Percentiles rank a stretch among this genome's conserved stretches.
Evolutionary conservation across 2,329 filamentous ascomycete species (phyloP).

Genomic region (Colletotrichum somersetense): DNA sequence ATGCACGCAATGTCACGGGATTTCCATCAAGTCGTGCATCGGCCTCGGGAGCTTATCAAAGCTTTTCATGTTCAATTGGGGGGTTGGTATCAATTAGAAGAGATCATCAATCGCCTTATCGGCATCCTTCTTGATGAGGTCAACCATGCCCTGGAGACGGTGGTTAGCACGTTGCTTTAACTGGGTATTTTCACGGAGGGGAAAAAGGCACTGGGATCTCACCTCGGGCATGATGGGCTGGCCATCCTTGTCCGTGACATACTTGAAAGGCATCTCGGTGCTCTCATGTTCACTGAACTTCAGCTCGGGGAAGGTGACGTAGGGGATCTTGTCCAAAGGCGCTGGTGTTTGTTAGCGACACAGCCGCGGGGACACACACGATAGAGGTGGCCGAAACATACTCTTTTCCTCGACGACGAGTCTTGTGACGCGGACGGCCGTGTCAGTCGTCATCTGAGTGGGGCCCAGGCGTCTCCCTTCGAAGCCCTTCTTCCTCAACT

Average conservation of each 20-base stretch:
- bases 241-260: conserved; percentile 81
- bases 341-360: conserved; percentile 61
- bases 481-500: conserved; percentile 94
- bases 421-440: conserved; percentile 92
- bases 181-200: too few relatives aligned
- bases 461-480: conserved; percentile 87
- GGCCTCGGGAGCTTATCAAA: not conserved
- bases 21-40: not conserved
- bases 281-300: conserved; percentile 92
- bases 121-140: conserved; percentile 91
- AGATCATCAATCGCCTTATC: conserved; percentile 93
- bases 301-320: conserved; percentile 90
- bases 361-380: not conserved
- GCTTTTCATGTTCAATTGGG: conserved; percentile 26
- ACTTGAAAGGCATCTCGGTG: conserved; percentile 98
- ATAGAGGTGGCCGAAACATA: conserved; percentile 55
- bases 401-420: conserved; percentile 88
- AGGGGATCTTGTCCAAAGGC: conserved; percentile 81
- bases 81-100: conserved; percentile 62
- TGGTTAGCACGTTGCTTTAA: conserved; percentile 43
- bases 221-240: conserved; percentile 93
- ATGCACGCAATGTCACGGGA: not conserved
- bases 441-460: conserved; percentile 98
- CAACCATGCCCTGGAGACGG: conserved; percentile 83
- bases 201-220: conserved; percentile 47